A percentile compares a stretch with the other conserved stretches of the same genome.
Conservation (phyloP, 163 green algal genomes). For the Chlorella variabilis region DNA sequence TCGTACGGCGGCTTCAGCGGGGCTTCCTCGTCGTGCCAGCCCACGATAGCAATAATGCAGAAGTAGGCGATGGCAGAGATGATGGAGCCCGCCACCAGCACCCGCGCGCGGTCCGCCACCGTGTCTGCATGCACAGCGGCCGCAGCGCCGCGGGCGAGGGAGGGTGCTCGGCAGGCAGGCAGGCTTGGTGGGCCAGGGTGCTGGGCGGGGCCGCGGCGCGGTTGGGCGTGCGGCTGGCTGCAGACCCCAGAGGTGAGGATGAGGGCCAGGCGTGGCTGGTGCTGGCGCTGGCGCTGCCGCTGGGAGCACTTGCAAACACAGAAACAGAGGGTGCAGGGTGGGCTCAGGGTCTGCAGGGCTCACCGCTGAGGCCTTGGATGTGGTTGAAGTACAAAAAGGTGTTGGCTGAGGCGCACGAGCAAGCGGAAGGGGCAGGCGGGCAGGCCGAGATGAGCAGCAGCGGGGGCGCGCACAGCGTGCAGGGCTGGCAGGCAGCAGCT, state of each 20-base stretch:
- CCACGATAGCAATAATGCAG: constrained; percentile 18
- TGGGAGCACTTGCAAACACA: background rate
- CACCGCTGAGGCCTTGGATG: constrained; percentile 5
- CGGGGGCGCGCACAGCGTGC: too few species aligned
- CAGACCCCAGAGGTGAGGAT: too few species aligned
- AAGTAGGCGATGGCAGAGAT: constrained; percentile 34
- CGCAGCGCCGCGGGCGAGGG: too few species aligned
- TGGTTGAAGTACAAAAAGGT: constrained; percentile 35
- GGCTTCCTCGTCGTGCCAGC: constrained; percentile 37
- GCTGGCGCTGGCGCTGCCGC: too few species aligned
- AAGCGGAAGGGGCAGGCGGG: background rate
- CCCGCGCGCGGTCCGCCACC: constrained; percentile 2
- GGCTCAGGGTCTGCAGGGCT: background rate
- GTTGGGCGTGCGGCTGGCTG: too few species aligned
- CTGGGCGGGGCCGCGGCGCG: too few species aligned
- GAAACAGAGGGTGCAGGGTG: background rate
- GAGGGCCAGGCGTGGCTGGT: too few species aligned
- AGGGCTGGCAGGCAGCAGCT: too few species aligned
- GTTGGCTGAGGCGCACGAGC: constrained; percentile 2
- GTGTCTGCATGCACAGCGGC: background rate
- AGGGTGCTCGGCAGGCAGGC: background rate
- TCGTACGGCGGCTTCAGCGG: background rate
- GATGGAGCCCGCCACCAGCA: constrained; percentile 35
- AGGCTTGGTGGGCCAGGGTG: too few species aligned
- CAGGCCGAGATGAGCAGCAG: background rate